Conservation (phyloP, 2,329 filamentous ascomycete genomes). For the Curvularia hawaiiensis region DNA sequence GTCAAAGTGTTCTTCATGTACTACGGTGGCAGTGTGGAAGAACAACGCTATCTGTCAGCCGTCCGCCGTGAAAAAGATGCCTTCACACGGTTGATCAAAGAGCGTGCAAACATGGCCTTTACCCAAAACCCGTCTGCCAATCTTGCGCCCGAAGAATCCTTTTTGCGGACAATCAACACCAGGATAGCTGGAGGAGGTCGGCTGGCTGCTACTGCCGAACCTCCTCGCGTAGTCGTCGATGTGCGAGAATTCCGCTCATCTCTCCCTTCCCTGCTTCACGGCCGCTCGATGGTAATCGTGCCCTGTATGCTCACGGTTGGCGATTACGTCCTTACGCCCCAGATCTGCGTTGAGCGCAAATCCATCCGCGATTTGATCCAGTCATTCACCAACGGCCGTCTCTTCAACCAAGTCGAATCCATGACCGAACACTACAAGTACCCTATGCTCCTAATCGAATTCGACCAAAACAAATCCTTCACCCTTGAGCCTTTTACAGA, state of each 20-base stretch:
- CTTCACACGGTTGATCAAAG: slow-evolving; percentile 92
- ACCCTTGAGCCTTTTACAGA: slow-evolving; percentile 72
- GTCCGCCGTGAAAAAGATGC: slow-evolving; percentile 96
- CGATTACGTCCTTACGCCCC: slow-evolving; percentile 91
- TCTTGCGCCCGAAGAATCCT: slow-evolving; percentile 83
- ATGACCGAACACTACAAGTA: slow-evolving; percentile 94
- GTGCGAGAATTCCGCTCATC: slow-evolving; percentile 95
- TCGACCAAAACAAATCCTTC: slow-evolving; percentile 96
- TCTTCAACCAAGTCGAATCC: slow-evolving; percentile 89
- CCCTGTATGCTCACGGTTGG: slow-evolving; percentile 96
- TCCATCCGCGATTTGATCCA: slow-evolving; percentile 88
- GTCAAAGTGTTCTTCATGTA: slow-evolving; percentile 97
- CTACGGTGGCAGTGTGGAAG: slow-evolving; percentile 92
- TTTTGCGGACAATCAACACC: slow-evolving; percentile 94
- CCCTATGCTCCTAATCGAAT: slow-evolving; percentile 94
- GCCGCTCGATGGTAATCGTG: slow-evolving; percentile 83
- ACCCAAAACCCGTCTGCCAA: slow-evolving; percentile 73
- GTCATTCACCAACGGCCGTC: slow-evolving; percentile 87
- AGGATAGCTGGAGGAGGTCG: slow-evolving; percentile 92
- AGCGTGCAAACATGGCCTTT: slow-evolving; percentile 90
- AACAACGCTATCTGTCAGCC: slow-evolving; percentile 87
- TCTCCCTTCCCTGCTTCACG: slow-evolving; percentile 88
- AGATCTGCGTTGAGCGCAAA: slow-evolving; percentile 94
- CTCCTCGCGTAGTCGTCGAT: slow-evolving; percentile 90
- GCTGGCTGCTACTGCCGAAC: slow-evolving; percentile 80